A percentile compares a stretch with the other conserved stretches of the same genome.
Conservation (phyloP, 306 rosid genomes). For the Mimosa pudica region DNA sequence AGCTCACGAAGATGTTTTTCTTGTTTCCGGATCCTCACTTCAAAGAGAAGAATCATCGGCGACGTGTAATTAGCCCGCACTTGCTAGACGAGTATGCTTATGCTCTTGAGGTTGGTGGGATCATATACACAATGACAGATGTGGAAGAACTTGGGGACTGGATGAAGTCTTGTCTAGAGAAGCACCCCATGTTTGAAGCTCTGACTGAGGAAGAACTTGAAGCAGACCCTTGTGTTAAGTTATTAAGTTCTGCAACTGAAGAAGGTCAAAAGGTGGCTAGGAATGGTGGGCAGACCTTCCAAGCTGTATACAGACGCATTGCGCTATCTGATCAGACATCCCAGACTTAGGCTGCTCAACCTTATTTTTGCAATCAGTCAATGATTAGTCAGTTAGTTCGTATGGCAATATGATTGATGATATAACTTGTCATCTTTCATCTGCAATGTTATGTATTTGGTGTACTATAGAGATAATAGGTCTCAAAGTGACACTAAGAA, state of each 20-base stretch:
- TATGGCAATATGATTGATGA: neutral
- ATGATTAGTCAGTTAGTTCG: neutral
- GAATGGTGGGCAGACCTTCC: conserved; percentile 86
- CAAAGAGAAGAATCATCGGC: conserved; percentile 96
- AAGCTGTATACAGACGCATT: conserved; percentile 74
- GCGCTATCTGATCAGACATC: conserved; percentile 46
- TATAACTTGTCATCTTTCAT: neutral
- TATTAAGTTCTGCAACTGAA: conserved; percentile 79
- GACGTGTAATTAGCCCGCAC: conserved; percentile 85
- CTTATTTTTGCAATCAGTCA: neutral
- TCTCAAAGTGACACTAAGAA: neutral
- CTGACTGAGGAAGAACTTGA: conserved; percentile 72
- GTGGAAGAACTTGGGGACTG: conserved; percentile 98
- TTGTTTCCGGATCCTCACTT: conserved; percentile 98
- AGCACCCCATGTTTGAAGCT: conserved; percentile 86
- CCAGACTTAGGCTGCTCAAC: conserved; percentile 23
- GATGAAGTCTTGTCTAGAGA: conserved; percentile 87
- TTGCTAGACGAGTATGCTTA: conserved; percentile 93
- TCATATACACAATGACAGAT: conserved; percentile 88
- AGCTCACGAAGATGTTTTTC: conserved; percentile 90
- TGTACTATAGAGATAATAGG: conserved; percentile 19
- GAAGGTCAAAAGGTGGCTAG: conserved; percentile 99
- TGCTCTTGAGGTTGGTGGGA: conserved; percentile 72
- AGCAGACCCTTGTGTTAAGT: conserved; percentile 78
- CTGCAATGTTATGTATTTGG: neutral